Conservation (phyloP, 2,329 filamentous ascomycete species). For the Harringtonia aguacate region DNA sequence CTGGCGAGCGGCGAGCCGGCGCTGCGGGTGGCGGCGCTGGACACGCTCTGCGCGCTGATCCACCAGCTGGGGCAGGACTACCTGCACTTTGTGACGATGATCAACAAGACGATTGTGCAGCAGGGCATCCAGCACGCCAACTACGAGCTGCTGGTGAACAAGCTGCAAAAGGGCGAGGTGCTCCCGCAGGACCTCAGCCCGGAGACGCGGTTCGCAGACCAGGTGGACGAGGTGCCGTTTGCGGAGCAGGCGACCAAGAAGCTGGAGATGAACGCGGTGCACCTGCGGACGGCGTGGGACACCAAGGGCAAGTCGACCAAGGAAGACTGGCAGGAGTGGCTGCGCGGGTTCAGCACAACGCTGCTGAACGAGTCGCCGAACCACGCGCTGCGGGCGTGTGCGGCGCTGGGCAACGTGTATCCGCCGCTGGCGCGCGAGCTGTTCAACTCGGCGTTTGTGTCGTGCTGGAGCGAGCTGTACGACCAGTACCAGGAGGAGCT, state of each 20-base stretch:
- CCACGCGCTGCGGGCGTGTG: conserved; percentile 87
- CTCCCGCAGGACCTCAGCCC: conserved; percentile 92
- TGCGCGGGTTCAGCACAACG: conserved; percentile 91
- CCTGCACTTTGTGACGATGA: conserved; percentile 82
- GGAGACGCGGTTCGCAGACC: conserved; percentile 67
- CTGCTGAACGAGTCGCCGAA: conserved; percentile 92
- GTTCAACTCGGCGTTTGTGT: conserved; percentile 98
- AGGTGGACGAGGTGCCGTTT: conserved; percentile 69
- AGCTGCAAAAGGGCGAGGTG: conserved; percentile 87
- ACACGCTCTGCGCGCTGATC: conserved; percentile 89
- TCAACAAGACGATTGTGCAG: conserved; percentile 74
- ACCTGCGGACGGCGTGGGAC: conserved; percentile 95
- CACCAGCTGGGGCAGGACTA: conserved; percentile 95
- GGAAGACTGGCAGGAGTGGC: conserved; percentile 99
- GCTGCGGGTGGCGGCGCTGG: conserved; percentile 72
- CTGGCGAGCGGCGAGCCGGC: conserved; percentile 61
- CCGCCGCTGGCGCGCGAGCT: conserved; percentile 83
- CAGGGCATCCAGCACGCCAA: conserved; percentile 82
- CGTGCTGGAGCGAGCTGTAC: conserved; percentile 96
- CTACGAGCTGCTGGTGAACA: conserved; percentile 84
- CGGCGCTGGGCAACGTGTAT: conserved; percentile 81
- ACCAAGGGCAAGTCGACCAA: conserved; percentile 93
- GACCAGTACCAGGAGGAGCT: conserved; percentile 96
- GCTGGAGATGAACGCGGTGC: conserved; percentile 92
- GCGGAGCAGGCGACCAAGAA: conserved; percentile 86